Conservation (phyloP, 2,329 filamentous ascomycete genomes). For the Sarocladiaceae sp. region DNA sequence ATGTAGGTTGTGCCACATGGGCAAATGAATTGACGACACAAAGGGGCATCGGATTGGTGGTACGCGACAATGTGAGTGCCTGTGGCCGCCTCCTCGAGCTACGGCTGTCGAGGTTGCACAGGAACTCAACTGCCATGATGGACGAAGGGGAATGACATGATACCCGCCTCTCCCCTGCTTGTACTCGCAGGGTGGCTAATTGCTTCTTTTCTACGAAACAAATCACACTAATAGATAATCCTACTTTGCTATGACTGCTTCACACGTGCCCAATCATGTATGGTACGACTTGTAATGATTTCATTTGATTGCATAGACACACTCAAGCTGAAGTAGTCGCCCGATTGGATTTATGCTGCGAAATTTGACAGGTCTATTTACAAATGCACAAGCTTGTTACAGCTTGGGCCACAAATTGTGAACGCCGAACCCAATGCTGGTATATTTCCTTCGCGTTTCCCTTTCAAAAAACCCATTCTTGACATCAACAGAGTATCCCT, state of each 20-base stretch:
- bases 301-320: too few species aligned
- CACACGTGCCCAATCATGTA: too few species aligned
- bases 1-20: conserved; percentile 11
- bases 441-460: neutral
- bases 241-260: too few species aligned
- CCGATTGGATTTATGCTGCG: too few species aligned
- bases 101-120: neutral
- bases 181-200: neutral
- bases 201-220: neutral
- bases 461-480: neutral
- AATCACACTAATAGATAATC: conserved; percentile 8
- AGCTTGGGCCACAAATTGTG: neutral
- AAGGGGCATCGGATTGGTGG: neutral
- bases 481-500: neutral
- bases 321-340: too few species aligned
- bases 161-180: neutral
- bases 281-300: too few species aligned
- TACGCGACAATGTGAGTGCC: neutral
- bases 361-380: too few species aligned
- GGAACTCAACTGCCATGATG: neutral
- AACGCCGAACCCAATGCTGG: neutral
- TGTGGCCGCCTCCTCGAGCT: neutral
- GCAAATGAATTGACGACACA: neutral
- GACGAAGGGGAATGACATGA: neutral
- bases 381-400: too few species aligned